Percentiles rank a stretch among this genome's conserved stretches.
phyloP scores from a whole-genome alignment of 805 yeast species.

The Candida oleophila region DNA sequence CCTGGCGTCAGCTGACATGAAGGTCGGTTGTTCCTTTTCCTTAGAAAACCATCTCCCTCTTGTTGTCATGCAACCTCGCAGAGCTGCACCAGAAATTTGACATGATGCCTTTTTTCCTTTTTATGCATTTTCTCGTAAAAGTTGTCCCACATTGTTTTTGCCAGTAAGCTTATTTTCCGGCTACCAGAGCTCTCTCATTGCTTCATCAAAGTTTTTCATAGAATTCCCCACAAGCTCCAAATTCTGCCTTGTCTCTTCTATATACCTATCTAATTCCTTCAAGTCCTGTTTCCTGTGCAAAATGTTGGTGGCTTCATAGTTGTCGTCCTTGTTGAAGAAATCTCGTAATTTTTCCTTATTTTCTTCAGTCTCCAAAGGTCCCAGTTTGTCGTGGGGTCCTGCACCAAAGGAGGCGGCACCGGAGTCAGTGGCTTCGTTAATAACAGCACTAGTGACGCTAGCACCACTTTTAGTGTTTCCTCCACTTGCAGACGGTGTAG shows the following conservation, averaged over 20 bases:
- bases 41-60: no score
- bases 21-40: no score
- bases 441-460: conserved; percentile 1
- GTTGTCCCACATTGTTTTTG: no score
- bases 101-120: no score
- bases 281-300: conserved; percentile 53
- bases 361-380: conserved; percentile 30
- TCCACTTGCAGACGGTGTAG: not conserved
- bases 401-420: not conserved
- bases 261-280: conserved; percentile 48
- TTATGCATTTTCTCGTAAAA: no score
- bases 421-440: not conserved
- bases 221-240: conserved; percentile 53
- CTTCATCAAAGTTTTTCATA: conserved; percentile 47
- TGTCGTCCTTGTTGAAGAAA: conserved; percentile 22
- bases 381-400: conserved; percentile 6
- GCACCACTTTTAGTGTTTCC: not conserved
- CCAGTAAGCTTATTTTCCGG: no score
- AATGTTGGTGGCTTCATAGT: conserved; percentile 12
- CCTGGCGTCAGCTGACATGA: no score
- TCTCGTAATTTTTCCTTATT: conserved; percentile 20
- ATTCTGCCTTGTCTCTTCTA: conserved; percentile 46
- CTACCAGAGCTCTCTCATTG: conserved; percentile 44
- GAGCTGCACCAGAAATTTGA: no score
- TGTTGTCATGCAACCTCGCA: no score